Evolutionary conservation across 208 protist genomes (phyloP), one percentile per base, ranked within the genome.

Genomic region (Leishmania arabica): DNA sequence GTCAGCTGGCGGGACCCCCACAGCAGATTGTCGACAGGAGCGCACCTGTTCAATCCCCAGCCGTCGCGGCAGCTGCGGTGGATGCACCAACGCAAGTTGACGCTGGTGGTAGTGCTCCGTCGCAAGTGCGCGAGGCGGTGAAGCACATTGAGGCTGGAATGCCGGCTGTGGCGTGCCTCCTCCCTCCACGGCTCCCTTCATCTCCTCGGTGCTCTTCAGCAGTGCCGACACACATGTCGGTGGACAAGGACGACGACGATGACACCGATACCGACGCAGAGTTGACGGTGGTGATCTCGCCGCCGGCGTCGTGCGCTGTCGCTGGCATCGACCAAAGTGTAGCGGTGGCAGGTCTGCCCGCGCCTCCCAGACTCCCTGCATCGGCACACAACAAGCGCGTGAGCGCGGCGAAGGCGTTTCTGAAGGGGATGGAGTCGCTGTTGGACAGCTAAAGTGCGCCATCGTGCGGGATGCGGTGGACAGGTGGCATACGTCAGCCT

Each of bases 381-480:
- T 47, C 53, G 13, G 3, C 64, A 69, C 72, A 58, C n/a, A 73
- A 82, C 58, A 42, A 62, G 71, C 82, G 82, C 24, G 82, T 85
- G 77, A 34, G 8, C 31, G 77, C 77, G 1, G 82, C 82, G 31
- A 85, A 75, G 45, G 77, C 70, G 31, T 49, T 85, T n/a, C 62
- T 85, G 62, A 85, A 79, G 37, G 82, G 31, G 5, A 76, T 85
- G 82, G 82, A 78, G 42, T 64, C n/a, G 11, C 68, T 85, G 49
- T 85, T 85, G 53, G 73, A 85, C 2, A 70, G 42, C 21, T 34
- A 24, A 54, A 7, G 34, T n/a, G 40, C 42, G 4, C 11, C 13
- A 24, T 27, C 9, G 19, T 15, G 34, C 47, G 13, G 3, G 2
- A 58, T 31, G 45, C 13, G 45, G 19, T 37, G n/a, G n/a, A 31